Conservation (phyloP, 768 basidiomycete genomes). For the Auriscalpium orientale region DNA sequence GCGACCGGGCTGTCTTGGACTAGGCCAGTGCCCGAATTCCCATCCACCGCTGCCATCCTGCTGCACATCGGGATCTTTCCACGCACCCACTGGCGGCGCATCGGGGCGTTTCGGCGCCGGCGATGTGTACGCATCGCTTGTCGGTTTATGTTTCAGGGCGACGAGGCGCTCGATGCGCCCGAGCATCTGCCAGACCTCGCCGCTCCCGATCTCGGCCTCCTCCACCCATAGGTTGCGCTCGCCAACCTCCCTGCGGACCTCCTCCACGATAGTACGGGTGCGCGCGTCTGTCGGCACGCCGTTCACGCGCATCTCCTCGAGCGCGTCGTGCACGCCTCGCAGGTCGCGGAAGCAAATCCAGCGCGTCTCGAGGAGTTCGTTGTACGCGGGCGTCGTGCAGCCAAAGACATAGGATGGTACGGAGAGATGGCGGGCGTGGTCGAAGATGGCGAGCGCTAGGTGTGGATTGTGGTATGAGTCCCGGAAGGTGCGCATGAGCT, state of each 20-base stretch:
- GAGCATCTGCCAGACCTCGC: slow-evolving; percentile 46
- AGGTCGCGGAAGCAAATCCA: slow-evolving; percentile 85
- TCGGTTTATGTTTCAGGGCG: slow-evolving; percentile 7
- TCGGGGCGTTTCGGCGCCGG: background rate
- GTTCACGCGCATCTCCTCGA: slow-evolving; percentile 80
- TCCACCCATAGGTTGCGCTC: slow-evolving; percentile 46
- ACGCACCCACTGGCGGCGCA: background rate
- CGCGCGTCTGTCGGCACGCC: slow-evolving; percentile 55
- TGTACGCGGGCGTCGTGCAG: slow-evolving; percentile 82
- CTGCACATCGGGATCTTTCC: background rate
- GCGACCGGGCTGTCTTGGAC: too few species aligned
- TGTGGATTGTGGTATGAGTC: slow-evolving; percentile 74
- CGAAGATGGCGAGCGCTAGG: slow-evolving; percentile 75
- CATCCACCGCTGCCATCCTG: background rate
- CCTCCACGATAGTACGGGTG: slow-evolving; percentile 57
- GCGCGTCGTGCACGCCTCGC: slow-evolving; percentile 58
- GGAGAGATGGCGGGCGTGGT: slow-evolving; percentile 67
- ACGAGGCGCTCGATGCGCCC: slow-evolving; percentile 41
- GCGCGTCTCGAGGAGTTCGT: slow-evolving; percentile 78
- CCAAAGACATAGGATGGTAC: slow-evolving; percentile 82
- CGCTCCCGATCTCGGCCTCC: slow-evolving; percentile 36
- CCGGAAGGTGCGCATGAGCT: slow-evolving; percentile 72
- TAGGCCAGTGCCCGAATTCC: background rate
- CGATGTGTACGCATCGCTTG: background rate
- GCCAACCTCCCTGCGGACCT: slow-evolving; percentile 55